A percentile compares a stretch with the other conserved stretches of the same genome.
These are phyloP conservation scores for Saccharomycopsis sp. DNA, from an alignment of 805 yeast species.

Conservation along the genomic window DNA sequence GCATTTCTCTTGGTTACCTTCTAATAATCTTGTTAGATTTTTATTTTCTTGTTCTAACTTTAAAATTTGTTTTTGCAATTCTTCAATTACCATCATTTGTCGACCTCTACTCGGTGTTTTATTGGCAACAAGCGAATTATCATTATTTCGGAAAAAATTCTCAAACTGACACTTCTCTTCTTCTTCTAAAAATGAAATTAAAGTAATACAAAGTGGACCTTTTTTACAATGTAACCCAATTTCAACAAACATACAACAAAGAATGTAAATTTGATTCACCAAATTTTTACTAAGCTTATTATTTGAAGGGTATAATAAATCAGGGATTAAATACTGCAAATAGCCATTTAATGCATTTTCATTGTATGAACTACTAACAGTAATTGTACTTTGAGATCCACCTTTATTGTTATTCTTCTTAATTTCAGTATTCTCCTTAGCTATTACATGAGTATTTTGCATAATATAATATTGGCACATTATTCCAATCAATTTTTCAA, in stretches of 20 bases:
- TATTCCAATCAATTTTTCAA: not conserved
- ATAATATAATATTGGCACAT: not conserved
- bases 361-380: not conserved
- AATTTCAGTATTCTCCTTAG: not conserved
- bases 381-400: not conserved
- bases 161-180: not conserved
- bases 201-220: constrained; percentile 2
- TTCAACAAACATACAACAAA: not conserved
- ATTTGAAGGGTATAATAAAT: not conserved
- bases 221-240: constrained; percentile 1
- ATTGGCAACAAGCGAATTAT: too few relatives aligned
- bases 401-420: not conserved
- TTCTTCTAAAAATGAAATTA: constrained; percentile 2
- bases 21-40: too few relatives aligned
- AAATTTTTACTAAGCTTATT: not conserved
- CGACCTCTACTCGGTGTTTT: too few relatives aligned
- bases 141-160: not conserved
- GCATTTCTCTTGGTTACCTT: too few relatives aligned
- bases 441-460: not conserved
- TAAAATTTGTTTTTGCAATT: too few relatives aligned
- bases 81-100: too few relatives aligned
- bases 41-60: too few relatives aligned
- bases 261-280: not conserved
- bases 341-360: not conserved
- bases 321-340: not conserved